phyloP scores from a whole-genome alignment of 2,329 filamentous ascomycete genomes.

The Diaporthe sp. region DNA sequence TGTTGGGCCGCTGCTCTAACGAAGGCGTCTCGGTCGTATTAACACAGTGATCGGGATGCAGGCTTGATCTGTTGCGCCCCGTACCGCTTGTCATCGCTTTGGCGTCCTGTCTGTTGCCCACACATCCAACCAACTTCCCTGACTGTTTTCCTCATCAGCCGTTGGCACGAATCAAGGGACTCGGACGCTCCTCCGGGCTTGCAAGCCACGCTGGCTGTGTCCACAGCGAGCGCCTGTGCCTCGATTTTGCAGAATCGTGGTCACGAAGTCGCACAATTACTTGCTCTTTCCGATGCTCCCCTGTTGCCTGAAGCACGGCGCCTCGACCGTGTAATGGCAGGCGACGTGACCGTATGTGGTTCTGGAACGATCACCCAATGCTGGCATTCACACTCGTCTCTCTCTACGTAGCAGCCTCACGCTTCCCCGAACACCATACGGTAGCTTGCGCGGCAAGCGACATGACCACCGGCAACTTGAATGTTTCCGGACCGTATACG shows the following conservation, averaged over 20 bases:
- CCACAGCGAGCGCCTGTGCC: slow-evolving; percentile 14
- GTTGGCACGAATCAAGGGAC: slow-evolving; percentile 22
- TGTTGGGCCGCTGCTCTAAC: slow-evolving; percentile 1
- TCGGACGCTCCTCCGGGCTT: slow-evolving; percentile 5
- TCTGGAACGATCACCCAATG: background rate
- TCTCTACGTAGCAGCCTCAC: background rate
- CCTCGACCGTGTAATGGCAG: slow-evolving; percentile 1
- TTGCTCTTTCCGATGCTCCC: slow-evolving; percentile 9
- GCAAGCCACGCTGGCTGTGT: slow-evolving; percentile 15
- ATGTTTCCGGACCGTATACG: background rate
- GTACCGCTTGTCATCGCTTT: slow-evolving; percentile 28
- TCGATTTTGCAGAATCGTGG: background rate
- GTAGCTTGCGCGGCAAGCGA: slow-evolving; percentile 35
- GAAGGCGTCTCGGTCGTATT: background rate
- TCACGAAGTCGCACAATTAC: slow-evolving; percentile 17
- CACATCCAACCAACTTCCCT: background rate
- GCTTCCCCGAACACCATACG: background rate
- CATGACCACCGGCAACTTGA: slow-evolving; percentile 7
- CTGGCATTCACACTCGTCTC: background rate
- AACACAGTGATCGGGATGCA: background rate
- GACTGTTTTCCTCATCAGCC: background rate
- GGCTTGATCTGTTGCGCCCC: slow-evolving; percentile 12
- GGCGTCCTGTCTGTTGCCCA: slow-evolving; percentile 8
- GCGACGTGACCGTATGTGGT: background rate
- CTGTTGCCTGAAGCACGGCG: background rate